Base-by-base conservation (phyloP, 768 basidiomycete species). In the Hericium rajendrae region DNA sequence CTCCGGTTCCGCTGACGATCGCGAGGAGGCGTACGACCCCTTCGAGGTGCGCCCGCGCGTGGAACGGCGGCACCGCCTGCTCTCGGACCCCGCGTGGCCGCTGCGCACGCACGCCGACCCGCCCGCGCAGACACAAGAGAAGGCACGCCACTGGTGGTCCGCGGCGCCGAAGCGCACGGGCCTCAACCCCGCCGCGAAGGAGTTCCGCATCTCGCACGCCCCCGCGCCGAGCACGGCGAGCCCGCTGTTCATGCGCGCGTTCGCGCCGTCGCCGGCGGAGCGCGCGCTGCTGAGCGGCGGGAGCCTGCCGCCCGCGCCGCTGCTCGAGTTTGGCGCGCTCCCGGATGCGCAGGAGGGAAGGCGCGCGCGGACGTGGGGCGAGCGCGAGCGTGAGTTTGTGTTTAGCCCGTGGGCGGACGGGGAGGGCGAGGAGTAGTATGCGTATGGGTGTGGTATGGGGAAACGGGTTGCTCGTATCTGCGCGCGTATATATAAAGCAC, bases 381-480 rank as follows among this genome's bases (percentile, higher is more conserved):
- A 86, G 39, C 76, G 80, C 62, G 75, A 86, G 39, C 76, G 80
- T 62, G 75, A 80, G 61, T 77, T 80, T 57, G 85, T 85, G 59
- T 91, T 89, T 66, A 89, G 86, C 64, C 88, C 88, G 37, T 90
- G 87, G 87, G 88, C 85, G 51, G 87, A 89, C 64, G 87, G 88
- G 60, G 85, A 85, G 16, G 58, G 48, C 24, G 55, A 60, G 6
- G 55, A 56, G 43, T 39, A 48, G 37, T 52, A 56, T 28, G 52
- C 32, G 51, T 56, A 57, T 11, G 15, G 15, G 12, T 16, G 16
- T 46, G 43, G 43, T 46, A 46, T 16, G 43, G 15, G 43, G 43
- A 16, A 20, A 46, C n/a, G 43, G 15, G 43, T 8, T 46, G 43
- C 43, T 46, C 43, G 43, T 16, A 46, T 46, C 43, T 46, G 16